phyloP scores from a whole-genome alignment of 192 early-diverging fungal species.

The Entomortierella beljakovae region DNA sequence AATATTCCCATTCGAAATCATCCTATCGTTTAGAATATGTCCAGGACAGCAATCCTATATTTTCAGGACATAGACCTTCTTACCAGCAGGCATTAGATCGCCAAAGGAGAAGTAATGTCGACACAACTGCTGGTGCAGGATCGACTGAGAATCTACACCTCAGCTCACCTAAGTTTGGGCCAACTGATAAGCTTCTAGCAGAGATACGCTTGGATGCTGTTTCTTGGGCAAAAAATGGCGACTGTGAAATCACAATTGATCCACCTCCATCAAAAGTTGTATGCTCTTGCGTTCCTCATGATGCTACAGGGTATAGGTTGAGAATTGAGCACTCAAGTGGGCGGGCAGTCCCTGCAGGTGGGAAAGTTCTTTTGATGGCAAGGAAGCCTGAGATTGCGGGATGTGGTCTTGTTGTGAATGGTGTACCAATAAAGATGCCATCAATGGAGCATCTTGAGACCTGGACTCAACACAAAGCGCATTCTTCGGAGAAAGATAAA shows the following conservation, averaged over 20 bases:
- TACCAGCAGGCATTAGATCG: constrained; percentile 29
- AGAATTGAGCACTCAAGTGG: constrained; percentile 58
- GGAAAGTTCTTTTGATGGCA: constrained; percentile 59
- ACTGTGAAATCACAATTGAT: constrained; percentile 58
- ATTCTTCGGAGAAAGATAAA: constrained; percentile 1
- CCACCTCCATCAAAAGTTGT: constrained; percentile 59
- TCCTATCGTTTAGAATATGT: constrained; percentile 43
- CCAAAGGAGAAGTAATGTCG: constrained; percentile 24
- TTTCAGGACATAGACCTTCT: constrained; percentile 32
- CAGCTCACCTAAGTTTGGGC: constrained; percentile 28
- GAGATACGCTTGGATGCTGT: constrained; percentile 57
- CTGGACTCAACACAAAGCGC: constrained; percentile 14
- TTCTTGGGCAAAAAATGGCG: constrained; percentile 40
- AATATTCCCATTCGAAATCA: constrained; percentile 38
- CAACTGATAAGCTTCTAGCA: constrained; percentile 42
- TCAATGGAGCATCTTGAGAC: constrained; percentile 40
- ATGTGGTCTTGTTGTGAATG: constrained; percentile 41
- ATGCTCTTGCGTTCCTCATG: constrained; percentile 44
- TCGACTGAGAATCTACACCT: constrained; percentile 1
- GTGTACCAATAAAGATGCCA: constrained; percentile 42
- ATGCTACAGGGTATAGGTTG: constrained; percentile 57
- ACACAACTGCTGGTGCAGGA: not conserved
- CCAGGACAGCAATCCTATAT: constrained; percentile 50
- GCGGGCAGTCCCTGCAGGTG: constrained; percentile 55
- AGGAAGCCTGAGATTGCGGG: constrained; percentile 40